phyloP scores from a whole-genome alignment of 2,329 filamentous ascomycete genomes.

The Talaromyces sp. region DNA sequence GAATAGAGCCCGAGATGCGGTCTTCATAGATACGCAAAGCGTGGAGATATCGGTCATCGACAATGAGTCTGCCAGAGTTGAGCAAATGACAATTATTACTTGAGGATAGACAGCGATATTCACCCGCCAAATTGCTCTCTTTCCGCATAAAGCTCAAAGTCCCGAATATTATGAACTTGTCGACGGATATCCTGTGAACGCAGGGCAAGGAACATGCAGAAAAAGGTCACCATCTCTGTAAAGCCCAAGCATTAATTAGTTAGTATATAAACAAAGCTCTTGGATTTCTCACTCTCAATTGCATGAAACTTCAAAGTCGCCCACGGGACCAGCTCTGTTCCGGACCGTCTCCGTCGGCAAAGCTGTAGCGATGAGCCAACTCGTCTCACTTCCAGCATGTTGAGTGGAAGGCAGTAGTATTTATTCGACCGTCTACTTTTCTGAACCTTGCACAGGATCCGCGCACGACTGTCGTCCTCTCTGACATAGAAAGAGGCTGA shows the following conservation, averaged over 20 bases:
- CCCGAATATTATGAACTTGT: constrained; percentile 38
- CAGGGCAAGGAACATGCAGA: constrained; percentile 52
- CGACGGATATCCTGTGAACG: constrained; percentile 50
- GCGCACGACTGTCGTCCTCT: constrained; percentile 45
- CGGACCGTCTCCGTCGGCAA: constrained; percentile 29
- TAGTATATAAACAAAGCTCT: not conserved
- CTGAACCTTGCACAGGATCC: constrained; percentile 49
- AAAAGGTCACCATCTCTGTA: constrained; percentile 53
- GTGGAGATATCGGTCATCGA: constrained; percentile 49
- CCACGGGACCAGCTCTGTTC: constrained; percentile 46
- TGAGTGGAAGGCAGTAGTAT: constrained; percentile 48
- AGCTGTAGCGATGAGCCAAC: constrained; percentile 35
- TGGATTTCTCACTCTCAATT: constrained; percentile 45
- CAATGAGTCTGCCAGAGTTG: constrained; percentile 40
- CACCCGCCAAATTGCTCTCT: constrained; percentile 48
- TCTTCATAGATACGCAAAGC: constrained; percentile 53
- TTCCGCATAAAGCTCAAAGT: constrained; percentile 47
- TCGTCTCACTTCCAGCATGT: constrained; percentile 36
- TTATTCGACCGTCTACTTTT: constrained; percentile 36
- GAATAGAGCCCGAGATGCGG: constrained; percentile 45
- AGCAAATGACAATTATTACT: not conserved
- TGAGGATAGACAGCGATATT: constrained; percentile 10
- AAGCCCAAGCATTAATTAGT: constrained; percentile 7
- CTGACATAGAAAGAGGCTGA: constrained; percentile 49
- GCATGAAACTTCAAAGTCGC: constrained; percentile 50